Base-by-base conservation (phyloP, 1,284 basidiomycete genomes). In the Microbotryum lychnidis-dioicae region DNA sequence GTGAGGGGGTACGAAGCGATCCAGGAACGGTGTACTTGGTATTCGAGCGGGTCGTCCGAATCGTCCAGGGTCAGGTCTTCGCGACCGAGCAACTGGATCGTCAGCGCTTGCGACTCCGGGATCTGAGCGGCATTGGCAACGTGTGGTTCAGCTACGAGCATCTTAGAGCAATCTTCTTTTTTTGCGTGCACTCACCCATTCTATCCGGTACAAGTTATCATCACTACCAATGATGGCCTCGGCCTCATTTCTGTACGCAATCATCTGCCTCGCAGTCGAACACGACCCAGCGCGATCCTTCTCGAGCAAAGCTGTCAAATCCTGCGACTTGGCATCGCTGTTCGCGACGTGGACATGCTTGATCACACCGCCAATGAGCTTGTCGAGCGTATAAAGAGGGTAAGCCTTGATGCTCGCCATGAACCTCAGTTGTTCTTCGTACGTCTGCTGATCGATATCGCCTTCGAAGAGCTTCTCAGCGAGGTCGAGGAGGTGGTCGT, bases 381-480 rank as follows among this genome's bases (percentile, higher is more conserved):
- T 72, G 62, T 71, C 71, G 51, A 72, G 50, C 10, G 76, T 77
- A 45, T 76, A 77, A 31, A 78, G 69, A 18, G 77, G 73, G 70
- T 84, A 77, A 71, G 92, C 91, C 80, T 91, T 88, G 68, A 87
- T 92, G 37, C 92, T 90, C 77, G 92, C 97, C 83, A 99, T 96
- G 84, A 91, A 94, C 64, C 96, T 79, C 81, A 96, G 85, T 71
- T 92, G 89, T 76, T 98, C 94, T 75, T 99, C 96, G 72, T 91
- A 97, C n/a, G 85, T 85, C 44, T 81, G 79, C 72, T 87, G 87
- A 75, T 97, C 94, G 65, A 97, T 80, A 72, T 97, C 93, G 64
- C 83, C 86, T 72, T 93, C 91, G 72, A 97, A 97, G 55, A 94
- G 77, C 78, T 90, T 90, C 77, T 96, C 92, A 72, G 87, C 89